These are phyloP conservation scores for Phytopythium oedochilum DNA, from an alignment of 352 stramenopile species.

Conservation along the genomic window DNA sequence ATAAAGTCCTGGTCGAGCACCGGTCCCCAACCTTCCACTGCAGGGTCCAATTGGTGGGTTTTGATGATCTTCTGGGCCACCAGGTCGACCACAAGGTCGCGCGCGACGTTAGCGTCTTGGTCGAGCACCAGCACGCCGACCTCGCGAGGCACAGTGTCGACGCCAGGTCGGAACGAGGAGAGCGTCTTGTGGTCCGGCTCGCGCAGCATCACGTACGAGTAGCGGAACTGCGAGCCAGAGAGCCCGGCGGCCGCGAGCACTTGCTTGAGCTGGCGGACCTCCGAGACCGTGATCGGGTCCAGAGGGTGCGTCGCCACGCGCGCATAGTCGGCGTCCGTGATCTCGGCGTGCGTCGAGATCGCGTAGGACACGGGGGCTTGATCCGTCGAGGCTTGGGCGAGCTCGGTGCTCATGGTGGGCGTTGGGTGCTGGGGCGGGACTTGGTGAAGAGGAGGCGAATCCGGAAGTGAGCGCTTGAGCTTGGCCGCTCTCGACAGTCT, in stretches of 20 bases:
- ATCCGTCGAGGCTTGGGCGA: neutral
- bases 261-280: conserved; percentile 36
- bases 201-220: conserved; percentile 50
- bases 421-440: neutral
- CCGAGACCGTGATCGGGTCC: conserved; percentile 36
- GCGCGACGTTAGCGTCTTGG: conserved; percentile 21
- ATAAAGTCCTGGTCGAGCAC: conserved; percentile 45
- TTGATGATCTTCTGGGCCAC: conserved; percentile 22
- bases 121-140: conserved; percentile 38
- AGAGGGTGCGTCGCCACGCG: conserved; percentile 21
- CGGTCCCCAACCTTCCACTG: conserved; percentile 37
- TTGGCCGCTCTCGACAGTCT: no score
- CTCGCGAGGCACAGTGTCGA: conserved; percentile 28
- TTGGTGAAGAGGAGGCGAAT: neutral
- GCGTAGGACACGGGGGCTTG: neutral
- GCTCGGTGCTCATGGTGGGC: neutral
- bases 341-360: neutral
- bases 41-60: conserved; percentile 26
- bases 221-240: conserved; percentile 26
- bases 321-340: neutral
- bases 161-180: conserved; percentile 21
- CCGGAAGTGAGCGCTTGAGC: neutral
- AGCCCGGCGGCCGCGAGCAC: conserved; percentile 33
- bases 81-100: conserved; percentile 38
- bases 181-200: conserved; percentile 41